Percentiles rank a stretch among this genome's conserved stretches.
phyloP scores from a whole-genome alignment of 169 alveolate species.

The Plasmodium blacklocki region DNA sequence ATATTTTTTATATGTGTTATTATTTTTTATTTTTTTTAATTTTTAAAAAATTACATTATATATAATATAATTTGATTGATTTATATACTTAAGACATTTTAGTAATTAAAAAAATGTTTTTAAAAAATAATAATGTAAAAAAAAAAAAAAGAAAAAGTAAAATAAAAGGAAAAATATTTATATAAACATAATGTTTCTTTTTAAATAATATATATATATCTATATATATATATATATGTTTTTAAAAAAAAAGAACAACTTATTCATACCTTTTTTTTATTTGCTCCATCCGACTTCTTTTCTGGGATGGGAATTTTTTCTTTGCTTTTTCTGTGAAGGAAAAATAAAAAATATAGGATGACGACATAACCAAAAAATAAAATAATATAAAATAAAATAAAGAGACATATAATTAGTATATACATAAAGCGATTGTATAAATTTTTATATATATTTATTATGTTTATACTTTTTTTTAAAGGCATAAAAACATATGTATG shows the following conservation, averaged over 20 bases:
- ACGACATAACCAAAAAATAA: neutral
- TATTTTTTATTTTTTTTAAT: too few relatives aligned
- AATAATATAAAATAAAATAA: neutral
- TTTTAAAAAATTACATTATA: too few relatives aligned
- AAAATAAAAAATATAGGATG: constrained; percentile 2
- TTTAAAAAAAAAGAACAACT: neutral
- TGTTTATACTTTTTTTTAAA: neutral
- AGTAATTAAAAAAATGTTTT: too few relatives aligned
- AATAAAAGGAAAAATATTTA: too few relatives aligned
- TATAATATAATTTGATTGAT: too few relatives aligned
- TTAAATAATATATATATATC: neutral
- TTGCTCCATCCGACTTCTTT: constrained; percentile 30
- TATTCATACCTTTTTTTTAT: constrained; percentile 7
- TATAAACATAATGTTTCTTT: too few relatives aligned
- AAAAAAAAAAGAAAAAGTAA: too few relatives aligned
- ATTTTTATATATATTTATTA: constrained; percentile 7
- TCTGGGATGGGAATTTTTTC: neutral
- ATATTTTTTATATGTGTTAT: too few relatives aligned
- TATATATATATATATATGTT: neutral
- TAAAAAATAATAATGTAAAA: too few relatives aligned
- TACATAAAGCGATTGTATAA: neutral
- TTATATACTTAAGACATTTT: too few relatives aligned
- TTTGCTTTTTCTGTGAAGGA: constrained; percentile 52
- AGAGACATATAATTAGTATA: neutral
- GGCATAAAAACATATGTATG: neutral